Evolutionary conservation across 805 yeast genomes (phyloP).

Genomic region (Lachancea thermotolerans): DNA sequence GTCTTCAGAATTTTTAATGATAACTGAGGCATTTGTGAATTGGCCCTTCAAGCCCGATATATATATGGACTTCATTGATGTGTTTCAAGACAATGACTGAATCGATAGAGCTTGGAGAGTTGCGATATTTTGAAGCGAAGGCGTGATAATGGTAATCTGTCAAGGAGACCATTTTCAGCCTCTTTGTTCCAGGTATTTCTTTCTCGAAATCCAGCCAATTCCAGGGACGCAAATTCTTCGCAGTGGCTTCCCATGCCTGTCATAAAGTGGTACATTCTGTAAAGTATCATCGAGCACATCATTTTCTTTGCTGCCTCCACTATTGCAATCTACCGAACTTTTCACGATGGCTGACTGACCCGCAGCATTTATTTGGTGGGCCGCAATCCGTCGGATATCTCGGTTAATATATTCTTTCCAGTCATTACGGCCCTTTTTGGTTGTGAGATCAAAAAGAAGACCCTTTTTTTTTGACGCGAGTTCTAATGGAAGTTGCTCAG

Average conservation of each 20-base stretch:
- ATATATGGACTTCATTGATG: conserved; percentile 38
- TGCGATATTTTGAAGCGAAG: background rate
- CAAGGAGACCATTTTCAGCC: background rate
- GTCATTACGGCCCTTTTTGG: conserved; percentile 9
- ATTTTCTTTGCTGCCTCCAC: background rate
- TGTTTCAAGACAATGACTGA: conserved; percentile 14
- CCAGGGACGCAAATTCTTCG: conserved; percentile 43
- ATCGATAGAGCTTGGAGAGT: conserved; percentile 10
- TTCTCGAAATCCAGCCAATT: conserved; percentile 44
- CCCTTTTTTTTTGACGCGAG: conserved; percentile 4
- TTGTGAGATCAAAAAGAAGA: conserved; percentile 10
- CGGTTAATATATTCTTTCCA: conserved; percentile 8
- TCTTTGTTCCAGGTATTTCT: conserved; percentile 11
- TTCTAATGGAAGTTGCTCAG: conserved; percentile 8
- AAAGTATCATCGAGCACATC: background rate
- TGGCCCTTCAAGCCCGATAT: conserved; percentile 87
- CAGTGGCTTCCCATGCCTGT: conserved; percentile 36
- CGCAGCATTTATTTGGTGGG: background rate
- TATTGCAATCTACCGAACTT: background rate
- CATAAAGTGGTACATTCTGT: conserved; percentile 15
- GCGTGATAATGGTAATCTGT: no score
- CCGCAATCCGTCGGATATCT: background rate
- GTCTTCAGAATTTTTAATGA: conserved; percentile 44
- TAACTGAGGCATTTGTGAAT: conserved; percentile 46
- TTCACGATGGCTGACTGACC: background rate